phyloP scores from a whole-genome alignment of 495 filamentous ascomycete species.

The Tuber umbilicatum region DNA sequence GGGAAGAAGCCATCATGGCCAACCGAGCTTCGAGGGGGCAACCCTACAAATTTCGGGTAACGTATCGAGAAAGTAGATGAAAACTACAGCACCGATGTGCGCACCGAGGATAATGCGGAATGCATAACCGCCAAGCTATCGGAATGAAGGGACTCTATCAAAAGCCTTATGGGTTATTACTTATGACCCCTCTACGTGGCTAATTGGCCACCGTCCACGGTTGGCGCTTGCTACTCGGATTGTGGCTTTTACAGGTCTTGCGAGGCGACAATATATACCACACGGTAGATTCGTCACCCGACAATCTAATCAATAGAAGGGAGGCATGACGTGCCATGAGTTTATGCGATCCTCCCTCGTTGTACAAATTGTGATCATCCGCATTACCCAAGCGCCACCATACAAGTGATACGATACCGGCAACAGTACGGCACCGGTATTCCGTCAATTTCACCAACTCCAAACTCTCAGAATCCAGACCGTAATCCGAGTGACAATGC shows the following conservation, averaged over 20 bases:
- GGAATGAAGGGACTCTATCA: conserved; percentile 53
- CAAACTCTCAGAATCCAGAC: neutral
- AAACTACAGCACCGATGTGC: neutral
- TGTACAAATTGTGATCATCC: neutral
- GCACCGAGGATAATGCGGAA: conserved; percentile 33
- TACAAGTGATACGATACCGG: too few species aligned
- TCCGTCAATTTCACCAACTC: neutral
- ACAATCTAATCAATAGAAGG: neutral
- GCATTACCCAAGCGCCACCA: neutral
- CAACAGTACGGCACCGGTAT: too few species aligned
- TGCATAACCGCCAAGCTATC: conserved; percentile 57
- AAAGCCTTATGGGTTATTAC: conserved; percentile 59
- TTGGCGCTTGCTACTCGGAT: neutral
- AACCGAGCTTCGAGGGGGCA: conserved; percentile 65
- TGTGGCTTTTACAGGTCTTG: neutral
- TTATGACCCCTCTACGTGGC: conserved; percentile 53
- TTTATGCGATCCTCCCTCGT: neutral
- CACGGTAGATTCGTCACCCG: neutral
- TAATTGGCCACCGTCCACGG: neutral
- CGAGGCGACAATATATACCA: neutral
- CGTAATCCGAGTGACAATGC: neutral
- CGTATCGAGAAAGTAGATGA: conserved; percentile 46
- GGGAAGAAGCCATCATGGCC: conserved; percentile 63
- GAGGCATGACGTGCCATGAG: neutral
- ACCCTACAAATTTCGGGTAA: conserved; percentile 52